These are phyloP conservation scores for Collariella sp. DNA, from an alignment of 495 filamentous ascomycete genomes.

Conservation along the genomic window DNA sequence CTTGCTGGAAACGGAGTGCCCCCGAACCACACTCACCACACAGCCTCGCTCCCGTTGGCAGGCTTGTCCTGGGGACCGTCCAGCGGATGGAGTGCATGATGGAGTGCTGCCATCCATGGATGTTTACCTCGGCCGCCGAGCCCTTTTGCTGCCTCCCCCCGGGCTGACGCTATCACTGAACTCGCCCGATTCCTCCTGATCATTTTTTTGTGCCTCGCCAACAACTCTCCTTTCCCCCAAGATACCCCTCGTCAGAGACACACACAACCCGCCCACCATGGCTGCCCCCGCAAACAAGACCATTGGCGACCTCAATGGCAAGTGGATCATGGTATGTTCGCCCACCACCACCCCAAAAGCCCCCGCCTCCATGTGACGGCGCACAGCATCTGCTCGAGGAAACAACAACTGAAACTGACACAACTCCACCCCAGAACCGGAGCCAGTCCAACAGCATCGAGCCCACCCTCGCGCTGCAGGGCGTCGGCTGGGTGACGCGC, in stretches of 20 bases:
- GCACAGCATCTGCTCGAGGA: slow-evolving; percentile 1
- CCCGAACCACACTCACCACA: background rate
- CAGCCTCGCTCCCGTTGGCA: background rate
- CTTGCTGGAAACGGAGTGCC: background rate
- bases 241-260: background rate
- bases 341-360: background rate
- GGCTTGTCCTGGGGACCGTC: background rate
- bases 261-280: slow-evolving; percentile 46
- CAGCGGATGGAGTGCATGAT: too few relatives aligned
- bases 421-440: slow-evolving; percentile 55
- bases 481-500: slow-evolving; percentile 73
- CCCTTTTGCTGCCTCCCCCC: background rate
- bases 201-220: background rate
- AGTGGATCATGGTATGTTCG: slow-evolving; percentile 64
- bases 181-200: background rate
- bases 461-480: slow-evolving; percentile 69
- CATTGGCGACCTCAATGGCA: slow-evolving; percentile 64
- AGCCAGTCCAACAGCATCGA: slow-evolving; percentile 64
- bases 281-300: slow-evolving; percentile 69
- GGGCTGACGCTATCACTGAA: background rate
- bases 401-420: too few relatives aligned
- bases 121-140: slow-evolving; percentile 14
- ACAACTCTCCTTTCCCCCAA: background rate
- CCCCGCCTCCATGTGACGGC: background rate
- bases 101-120: background rate